Evolutionary conservation across 129 eudicot species (phyloP).

Genomic region (Mikania micrantha): DNA sequence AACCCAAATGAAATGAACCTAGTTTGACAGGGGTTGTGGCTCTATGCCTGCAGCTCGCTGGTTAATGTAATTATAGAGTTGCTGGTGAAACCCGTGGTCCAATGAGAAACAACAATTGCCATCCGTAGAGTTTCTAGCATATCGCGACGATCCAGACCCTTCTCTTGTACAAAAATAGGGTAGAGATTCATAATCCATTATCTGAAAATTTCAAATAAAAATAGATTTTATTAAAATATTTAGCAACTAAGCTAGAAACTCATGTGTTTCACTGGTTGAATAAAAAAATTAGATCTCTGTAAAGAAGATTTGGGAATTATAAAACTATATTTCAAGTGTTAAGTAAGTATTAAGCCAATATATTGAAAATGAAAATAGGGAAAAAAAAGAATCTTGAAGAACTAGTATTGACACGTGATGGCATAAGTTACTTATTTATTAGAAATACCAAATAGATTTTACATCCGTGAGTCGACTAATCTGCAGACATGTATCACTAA

Average conservation of each 20-base stretch:
- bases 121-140: constrained; percentile 39
- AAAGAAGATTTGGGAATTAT: too few species aligned
- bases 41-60: constrained; percentile 51
- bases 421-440: too few species aligned
- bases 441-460: background rate
- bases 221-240: background rate
- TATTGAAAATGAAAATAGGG: too few species aligned
- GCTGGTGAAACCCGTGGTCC: constrained; percentile 79
- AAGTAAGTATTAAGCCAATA: too few species aligned
- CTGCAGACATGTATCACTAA: background rate
- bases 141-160: constrained; percentile 81
- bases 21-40: constrained; percentile 41
- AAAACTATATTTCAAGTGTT: too few species aligned
- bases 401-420: too few species aligned
- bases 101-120: constrained; percentile 68
- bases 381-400: too few species aligned
- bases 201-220: constrained; percentile 43
- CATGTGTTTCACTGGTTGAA: too few species aligned
- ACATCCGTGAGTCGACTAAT: background rate
- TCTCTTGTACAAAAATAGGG: constrained; percentile 95
- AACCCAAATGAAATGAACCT: constrained; percentile 73
- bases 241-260: too few species aligned
- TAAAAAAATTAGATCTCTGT: too few species aligned
- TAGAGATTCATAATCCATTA: constrained; percentile 83
- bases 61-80: constrained; percentile 56